Conservation (phyloP, 2,329 filamentous ascomycete genomes). For the Ceratocystiopsis brevicomis region DNA sequence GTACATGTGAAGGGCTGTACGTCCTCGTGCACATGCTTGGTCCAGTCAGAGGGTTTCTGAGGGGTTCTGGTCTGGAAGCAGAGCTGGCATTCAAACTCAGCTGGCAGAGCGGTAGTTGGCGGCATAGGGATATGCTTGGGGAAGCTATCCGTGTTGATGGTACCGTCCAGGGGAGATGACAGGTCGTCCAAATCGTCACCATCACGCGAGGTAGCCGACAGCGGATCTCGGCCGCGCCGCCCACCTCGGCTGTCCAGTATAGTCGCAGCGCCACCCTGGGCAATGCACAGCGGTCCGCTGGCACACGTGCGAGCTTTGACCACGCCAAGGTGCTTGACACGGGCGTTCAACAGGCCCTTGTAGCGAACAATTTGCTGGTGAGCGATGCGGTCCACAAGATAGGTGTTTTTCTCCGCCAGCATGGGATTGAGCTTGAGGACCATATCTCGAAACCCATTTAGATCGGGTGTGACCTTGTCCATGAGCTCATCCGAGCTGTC, state of each 20-base stretch:
- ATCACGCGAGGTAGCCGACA: conserved; percentile 32
- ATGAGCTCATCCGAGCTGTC: conserved; percentile 38
- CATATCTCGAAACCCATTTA: conserved; percentile 60
- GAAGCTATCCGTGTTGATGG: conserved; percentile 55
- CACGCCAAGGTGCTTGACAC: conserved; percentile 48
- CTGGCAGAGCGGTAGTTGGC: conserved; percentile 56
- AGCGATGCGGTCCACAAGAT: conserved; percentile 63
- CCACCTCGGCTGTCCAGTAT: conserved; percentile 42
- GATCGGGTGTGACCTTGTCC: conserved; percentile 50
- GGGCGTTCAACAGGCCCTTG: conserved; percentile 52
- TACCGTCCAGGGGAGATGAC: conserved; percentile 42
- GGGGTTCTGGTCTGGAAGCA: conserved; percentile 77
- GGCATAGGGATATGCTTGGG: conserved; percentile 67
- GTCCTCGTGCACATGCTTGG: conserved; percentile 88
- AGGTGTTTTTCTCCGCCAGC: conserved; percentile 33
- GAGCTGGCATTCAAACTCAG: conserved; percentile 75
- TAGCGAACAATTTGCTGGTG: conserved; percentile 65
- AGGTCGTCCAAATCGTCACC: conserved; percentile 46
- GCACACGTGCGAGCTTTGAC: conserved; percentile 37
- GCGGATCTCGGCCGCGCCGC: conserved; percentile 37
- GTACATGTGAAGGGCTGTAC: conserved; percentile 88
- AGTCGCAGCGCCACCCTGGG: conserved; percentile 45
- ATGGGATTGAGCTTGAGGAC: conserved; percentile 56
- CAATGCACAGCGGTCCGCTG: conserved; percentile 43
- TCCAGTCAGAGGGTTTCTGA: conserved; percentile 88